Conservation (phyloP, 129 eudicot species). For the Artemisia tridentata region DNA sequence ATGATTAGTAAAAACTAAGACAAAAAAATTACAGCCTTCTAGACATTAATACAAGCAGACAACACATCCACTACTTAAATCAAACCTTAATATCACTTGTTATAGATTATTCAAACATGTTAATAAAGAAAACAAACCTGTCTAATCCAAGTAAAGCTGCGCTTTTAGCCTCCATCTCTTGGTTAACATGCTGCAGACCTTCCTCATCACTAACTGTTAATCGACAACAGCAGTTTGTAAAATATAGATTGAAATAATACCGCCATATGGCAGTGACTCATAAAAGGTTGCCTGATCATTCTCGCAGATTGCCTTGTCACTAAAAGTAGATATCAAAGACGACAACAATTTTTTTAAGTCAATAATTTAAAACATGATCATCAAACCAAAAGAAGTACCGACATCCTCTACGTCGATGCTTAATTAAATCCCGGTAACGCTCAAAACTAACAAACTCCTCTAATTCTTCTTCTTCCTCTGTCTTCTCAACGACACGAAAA, state of each 20-base stretch:
- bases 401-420: conserved; percentile 99
- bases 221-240: conserved; percentile 43
- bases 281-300: conserved; percentile 26
- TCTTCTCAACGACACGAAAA: conserved; percentile 64
- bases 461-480: conserved; percentile 95
- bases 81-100: background rate
- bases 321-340: conserved; percentile 28
- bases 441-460: conserved; percentile 99
- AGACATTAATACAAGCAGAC: background rate
- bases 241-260: conserved; percentile 18
- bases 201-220: conserved; percentile 88
- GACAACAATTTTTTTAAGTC: conserved; percentile 33
- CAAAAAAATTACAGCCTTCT: background rate
- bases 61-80: conserved; percentile 4
- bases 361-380: conserved; percentile 38
- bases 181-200: conserved; percentile 87
- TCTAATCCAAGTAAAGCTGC: conserved; percentile 67
- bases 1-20: background rate
- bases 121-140: conserved; percentile 47
- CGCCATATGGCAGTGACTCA: conserved; percentile 17
- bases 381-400: conserved; percentile 90
- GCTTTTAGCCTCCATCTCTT: conserved; percentile 85
- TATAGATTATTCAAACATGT: background rate
- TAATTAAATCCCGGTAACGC: conserved; percentile 99
- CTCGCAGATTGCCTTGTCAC: conserved; percentile 35